Conservation (phyloP, 2,329 filamentous ascomycete genomes). For the Beauveria australis region DNA sequence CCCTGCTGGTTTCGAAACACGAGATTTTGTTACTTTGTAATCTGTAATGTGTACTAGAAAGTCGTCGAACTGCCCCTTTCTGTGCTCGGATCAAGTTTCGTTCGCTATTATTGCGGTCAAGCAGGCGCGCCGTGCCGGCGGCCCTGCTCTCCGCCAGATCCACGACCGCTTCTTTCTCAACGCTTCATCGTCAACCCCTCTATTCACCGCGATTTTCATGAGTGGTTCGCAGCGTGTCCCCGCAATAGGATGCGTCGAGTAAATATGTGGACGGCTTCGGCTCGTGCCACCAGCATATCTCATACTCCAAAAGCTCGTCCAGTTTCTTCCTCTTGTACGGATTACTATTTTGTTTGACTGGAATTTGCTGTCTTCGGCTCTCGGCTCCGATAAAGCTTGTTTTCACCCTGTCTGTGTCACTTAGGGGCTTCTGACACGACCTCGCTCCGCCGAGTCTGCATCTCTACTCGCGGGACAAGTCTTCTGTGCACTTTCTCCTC, state of each 20-base stretch:
- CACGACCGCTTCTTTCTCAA: no score
- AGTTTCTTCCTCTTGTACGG: background rate
- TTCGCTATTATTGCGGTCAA: no score
- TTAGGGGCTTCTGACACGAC: background rate
- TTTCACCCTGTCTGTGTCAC: background rate
- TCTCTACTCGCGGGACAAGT: no score
- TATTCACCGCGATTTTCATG: no score
- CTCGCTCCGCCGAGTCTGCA: background rate
- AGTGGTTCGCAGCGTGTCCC: no score
- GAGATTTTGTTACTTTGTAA: background rate
- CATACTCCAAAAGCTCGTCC: background rate
- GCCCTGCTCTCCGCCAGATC: no score
- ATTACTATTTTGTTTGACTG: background rate
- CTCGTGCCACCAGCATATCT: background rate
- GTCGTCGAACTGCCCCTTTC: background rate
- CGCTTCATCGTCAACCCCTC: no score
- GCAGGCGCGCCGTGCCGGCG: no score
- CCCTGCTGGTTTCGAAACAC: slow-evolving; percentile 6
- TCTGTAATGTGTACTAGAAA: no score
- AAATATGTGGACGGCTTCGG: no score
- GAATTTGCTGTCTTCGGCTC: background rate
- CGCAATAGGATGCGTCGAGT: no score
- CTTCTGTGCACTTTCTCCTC: background rate
- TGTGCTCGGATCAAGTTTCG: background rate
- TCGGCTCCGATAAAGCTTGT: background rate